These are phyloP conservation scores for Lupinus albus DNA, from an alignment of 306 rosid genomes.

Conservation along the genomic window DNA sequence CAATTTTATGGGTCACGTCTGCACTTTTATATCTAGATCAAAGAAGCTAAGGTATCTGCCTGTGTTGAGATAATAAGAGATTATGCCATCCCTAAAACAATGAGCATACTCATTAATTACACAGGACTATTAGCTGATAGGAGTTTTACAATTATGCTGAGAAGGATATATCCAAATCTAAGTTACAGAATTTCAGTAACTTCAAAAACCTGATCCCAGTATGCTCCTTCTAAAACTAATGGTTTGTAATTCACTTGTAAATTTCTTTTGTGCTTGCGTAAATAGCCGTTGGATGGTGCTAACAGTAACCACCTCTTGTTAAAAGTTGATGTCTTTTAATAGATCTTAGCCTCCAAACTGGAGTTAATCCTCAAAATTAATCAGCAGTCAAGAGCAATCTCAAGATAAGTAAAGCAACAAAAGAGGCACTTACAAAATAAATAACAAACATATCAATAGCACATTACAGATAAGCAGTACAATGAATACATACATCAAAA, in stretches of 20 bases:
- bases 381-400: slow-evolving; percentile 15
- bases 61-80: not conserved
- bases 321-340: not conserved
- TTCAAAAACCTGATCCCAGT: too few relatives aligned
- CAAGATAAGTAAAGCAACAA: not conserved
- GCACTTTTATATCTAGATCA: not conserved
- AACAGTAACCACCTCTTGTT: not conserved
- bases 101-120: not conserved
- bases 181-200: too few relatives aligned
- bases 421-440: not conserved
- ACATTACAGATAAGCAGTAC: not conserved
- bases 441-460: slow-evolving; percentile 1
- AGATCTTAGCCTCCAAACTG: not conserved
- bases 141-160: too few relatives aligned
- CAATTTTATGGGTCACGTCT: too few relatives aligned
- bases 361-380: not conserved
- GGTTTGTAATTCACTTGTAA: not conserved
- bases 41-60: not conserved
- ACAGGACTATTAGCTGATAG: too few relatives aligned
- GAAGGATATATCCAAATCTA: too few relatives aligned
- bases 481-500: too few relatives aligned
- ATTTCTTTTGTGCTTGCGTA: not conserved
- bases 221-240: not conserved
- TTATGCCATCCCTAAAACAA: not conserved
- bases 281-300: not conserved